phyloP scores from a whole-genome alignment of 768 basidiomycete species.

The Imleria badia region DNA sequence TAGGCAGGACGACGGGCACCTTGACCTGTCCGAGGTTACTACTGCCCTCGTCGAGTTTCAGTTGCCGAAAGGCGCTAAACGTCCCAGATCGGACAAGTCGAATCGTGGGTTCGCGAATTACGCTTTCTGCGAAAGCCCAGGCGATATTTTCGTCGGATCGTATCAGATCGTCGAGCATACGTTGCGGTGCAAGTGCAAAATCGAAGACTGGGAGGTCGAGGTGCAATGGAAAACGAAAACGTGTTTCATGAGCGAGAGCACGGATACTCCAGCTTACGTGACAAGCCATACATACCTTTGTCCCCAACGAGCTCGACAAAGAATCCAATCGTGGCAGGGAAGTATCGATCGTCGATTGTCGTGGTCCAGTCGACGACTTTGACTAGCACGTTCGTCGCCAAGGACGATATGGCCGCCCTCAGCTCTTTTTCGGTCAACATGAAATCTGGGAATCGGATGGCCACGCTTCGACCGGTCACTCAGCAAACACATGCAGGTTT shows the following conservation, averaged over 20 bases:
- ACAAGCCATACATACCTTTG: background rate
- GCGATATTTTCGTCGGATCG: background rate
- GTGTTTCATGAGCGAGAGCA: background rate
- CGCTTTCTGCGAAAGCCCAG: background rate
- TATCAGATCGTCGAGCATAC: conserved; percentile 5
- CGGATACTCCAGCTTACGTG: no score
- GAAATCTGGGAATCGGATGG: conserved; percentile 6
- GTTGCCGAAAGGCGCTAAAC: conserved; percentile 17
- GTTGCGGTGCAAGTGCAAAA: background rate
- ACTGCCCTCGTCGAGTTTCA: conserved; percentile 9
- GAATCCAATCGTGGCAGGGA: conserved; percentile 9
- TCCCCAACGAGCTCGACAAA: conserved; percentile 9
- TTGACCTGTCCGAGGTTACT: conserved; percentile 10
- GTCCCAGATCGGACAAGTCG: conserved; percentile 19
- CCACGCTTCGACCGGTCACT: background rate
- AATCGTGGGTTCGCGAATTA: conserved; percentile 15
- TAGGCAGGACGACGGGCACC: conserved; percentile 6
- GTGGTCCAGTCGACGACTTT: conserved; percentile 12
- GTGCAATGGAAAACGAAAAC: background rate
- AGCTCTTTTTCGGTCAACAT: conserved; percentile 8
- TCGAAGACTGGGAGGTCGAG: background rate
- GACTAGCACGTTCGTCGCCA: background rate
- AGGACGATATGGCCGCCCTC: background rate
- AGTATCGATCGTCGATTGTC: background rate
- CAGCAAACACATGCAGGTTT: background rate